phyloP scores from a whole-genome alignment of 2,329 filamentous ascomycete species.

The Fonsecaea pugnacius region DNA sequence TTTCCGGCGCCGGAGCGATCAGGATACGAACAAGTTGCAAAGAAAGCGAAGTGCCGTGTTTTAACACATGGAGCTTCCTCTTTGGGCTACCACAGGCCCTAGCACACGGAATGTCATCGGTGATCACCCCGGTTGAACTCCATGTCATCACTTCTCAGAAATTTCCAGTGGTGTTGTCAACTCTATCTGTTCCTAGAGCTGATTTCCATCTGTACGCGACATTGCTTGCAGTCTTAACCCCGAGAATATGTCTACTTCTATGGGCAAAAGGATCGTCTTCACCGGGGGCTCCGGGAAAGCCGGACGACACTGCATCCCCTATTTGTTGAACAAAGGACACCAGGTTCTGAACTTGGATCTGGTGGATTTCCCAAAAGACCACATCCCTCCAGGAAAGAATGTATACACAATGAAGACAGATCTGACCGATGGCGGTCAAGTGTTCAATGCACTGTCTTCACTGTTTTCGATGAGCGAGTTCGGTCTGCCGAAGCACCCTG shows the following conservation, averaged over 20 bases:
- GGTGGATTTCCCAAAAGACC: constrained; percentile 44
- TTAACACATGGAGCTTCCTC: constrained; percentile 36
- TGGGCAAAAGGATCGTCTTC: constrained; percentile 53
- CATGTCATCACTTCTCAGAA: constrained; percentile 27
- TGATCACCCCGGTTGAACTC: constrained; percentile 19
- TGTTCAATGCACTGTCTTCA: constrained; percentile 60
- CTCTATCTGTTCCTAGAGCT: not conserved
- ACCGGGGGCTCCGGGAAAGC: constrained; percentile 63
- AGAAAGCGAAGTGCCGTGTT: constrained; percentile 56
- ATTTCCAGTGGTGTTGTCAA: not conserved
- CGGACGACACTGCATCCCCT: constrained; percentile 59
- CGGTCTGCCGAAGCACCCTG: constrained; percentile 47
- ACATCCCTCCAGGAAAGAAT: constrained; percentile 45
- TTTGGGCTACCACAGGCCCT: constrained; percentile 12
- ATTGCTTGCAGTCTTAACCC: not conserved
- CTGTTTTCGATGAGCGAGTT: constrained; percentile 61
- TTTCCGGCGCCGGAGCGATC: constrained; percentile 45
- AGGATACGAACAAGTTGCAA: constrained; percentile 42
- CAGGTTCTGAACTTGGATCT: constrained; percentile 62
- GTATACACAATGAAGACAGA: constrained; percentile 62
- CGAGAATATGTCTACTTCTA: constrained; percentile 24
- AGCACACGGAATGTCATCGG: constrained; percentile 23
- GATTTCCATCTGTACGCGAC: not conserved
- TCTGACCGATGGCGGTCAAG: constrained; percentile 60
- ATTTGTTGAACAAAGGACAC: constrained; percentile 57